phyloP scores from a whole-genome alignment of 139 green algal species.

The Choricystis sp. region DNA sequence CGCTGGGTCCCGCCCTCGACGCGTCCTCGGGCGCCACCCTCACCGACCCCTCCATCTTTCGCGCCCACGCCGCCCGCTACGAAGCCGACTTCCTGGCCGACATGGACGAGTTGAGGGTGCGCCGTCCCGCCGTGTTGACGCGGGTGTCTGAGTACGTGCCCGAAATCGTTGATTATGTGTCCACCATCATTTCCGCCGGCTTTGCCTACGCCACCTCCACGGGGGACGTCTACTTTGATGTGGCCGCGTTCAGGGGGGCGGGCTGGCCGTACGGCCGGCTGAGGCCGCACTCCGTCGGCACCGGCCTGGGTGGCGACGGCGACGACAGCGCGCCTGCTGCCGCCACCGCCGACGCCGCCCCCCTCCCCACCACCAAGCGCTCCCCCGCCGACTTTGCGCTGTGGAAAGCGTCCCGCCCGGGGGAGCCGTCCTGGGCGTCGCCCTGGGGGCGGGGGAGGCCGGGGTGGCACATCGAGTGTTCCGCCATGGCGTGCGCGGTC shows the following conservation, averaged over 20 bases:
- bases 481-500: constrained; percentile 79
- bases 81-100: constrained; percentile 83
- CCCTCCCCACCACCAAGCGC: constrained; percentile 75
- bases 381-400: constrained; percentile 83
- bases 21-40: constrained; percentile 34
- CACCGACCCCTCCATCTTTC: constrained; percentile 67
- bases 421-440: constrained; percentile 83
- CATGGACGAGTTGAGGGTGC: constrained; percentile 66
- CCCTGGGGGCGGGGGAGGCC: constrained; percentile 77
- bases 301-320: no score
- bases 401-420: constrained; percentile 88
- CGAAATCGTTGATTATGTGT: constrained; percentile 58
- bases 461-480: constrained; percentile 99
- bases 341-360: constrained; percentile 52
- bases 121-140: constrained; percentile 66
- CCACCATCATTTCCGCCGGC: constrained; percentile 67
- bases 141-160: constrained; percentile 87
- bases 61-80: constrained; percentile 51
- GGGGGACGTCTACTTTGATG: constrained; percentile 96
- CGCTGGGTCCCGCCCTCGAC: constrained; percentile 65
- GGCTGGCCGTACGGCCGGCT: constrained; percentile 88
- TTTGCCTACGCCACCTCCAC: constrained; percentile 69
- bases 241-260: constrained; percentile 45
- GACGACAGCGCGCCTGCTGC: constrained; percentile 19
- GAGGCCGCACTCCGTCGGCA: constrained; percentile 57